phyloP scores from a whole-genome alignment of 2,329 filamentous ascomycete genomes.

The Plectosphaerella cucumerina region DNA sequence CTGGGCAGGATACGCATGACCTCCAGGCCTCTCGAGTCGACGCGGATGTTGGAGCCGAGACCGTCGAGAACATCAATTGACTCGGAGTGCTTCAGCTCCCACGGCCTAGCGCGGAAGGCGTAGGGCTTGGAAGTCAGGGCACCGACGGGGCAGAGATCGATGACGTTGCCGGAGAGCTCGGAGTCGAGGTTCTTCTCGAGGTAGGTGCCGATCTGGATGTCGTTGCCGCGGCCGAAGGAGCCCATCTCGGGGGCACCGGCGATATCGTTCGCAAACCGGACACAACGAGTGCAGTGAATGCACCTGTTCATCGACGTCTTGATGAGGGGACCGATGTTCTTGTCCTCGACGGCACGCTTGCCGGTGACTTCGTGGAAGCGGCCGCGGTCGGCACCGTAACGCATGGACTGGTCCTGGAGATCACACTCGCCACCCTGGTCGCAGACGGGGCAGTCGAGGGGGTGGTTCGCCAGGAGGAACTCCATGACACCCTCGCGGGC shows the following conservation, averaged over 20 bases:
- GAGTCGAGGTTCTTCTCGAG: conserved; percentile 90
- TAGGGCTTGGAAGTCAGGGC: conserved; percentile 97
- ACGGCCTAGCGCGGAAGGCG: conserved; percentile 92
- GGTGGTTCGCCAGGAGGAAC: conserved; percentile 93
- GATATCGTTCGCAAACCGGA: conserved; percentile 96
- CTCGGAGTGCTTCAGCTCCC: conserved; percentile 95
- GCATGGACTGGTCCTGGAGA: conserved; percentile 98
- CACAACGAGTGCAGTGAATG: conserved; percentile 97
- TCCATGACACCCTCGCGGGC: conserved; percentile 99
- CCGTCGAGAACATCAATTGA: conserved; percentile 92
- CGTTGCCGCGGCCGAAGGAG: conserved; percentile 90
- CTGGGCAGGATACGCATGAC: conserved; percentile 93
- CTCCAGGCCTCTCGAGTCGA: conserved; percentile 89
- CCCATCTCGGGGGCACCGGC: conserved; percentile 94
- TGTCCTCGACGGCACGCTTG: conserved; percentile 98
- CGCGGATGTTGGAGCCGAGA: conserved; percentile 88
- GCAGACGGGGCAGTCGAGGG: conserved; percentile 94
- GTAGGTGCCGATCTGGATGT: conserved; percentile 97
- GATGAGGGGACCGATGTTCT: conserved; percentile 96
- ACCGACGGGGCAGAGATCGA: conserved; percentile 96
- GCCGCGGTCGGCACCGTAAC: conserved; percentile 92
- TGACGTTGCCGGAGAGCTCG: conserved; percentile 94
- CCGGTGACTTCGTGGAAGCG: conserved; percentile 94
- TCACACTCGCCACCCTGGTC: conserved; percentile 99
- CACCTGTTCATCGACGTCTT: conserved; percentile 99